Evolutionary conservation across 768 basidiomycete genomes (phyloP), one percentile per base, ranked within the genome.

Genomic region (Suillus bovinus): DNA sequence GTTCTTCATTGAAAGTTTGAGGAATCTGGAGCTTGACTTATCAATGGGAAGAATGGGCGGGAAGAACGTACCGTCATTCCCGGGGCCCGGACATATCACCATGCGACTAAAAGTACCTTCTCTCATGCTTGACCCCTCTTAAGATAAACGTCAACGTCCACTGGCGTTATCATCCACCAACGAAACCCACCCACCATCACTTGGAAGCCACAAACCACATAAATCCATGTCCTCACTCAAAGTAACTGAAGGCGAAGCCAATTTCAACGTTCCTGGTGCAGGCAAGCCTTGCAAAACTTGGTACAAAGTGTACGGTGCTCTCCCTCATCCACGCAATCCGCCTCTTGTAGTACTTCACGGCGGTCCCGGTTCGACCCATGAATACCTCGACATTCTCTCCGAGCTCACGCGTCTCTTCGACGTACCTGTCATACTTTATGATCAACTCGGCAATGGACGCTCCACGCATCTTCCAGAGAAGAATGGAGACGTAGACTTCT

Each of bases 401-500:
- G 78, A 80, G 50, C 74, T 84, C 46, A 74, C 77, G 29, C 61
- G 63, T 6, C 65, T 69, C 13, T 67, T 74, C 59, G 53, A 64
- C 36, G 82, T 81, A 53, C 83, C 84, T 10, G 75, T 86, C 64
- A 66, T 87, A 44, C 66, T 85, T 52, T 86, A 86, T 71, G 83
- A 85, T 68, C 86, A 86, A 67, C 62, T 87, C 50, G 85, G 85
- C 9, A 78, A 72, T 60, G 84, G 84, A n/a, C 71, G 72, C 29
- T 86, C 85, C 14, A 84, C 84, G 9, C 83, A 84, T 64, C 74
- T 85, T 22, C 80, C 70, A 10, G 81, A 85, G 63, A 85, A 82
- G 65, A 75, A 68, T 6, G 75, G 73, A 16, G 76, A 79, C 36
- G 64, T 68, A 2, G 42, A 46, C 14, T 86, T 87, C 72, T 85